Conservation (phyloP, 768 basidiomycete genomes). For the Leccinum uliginosum region DNA sequence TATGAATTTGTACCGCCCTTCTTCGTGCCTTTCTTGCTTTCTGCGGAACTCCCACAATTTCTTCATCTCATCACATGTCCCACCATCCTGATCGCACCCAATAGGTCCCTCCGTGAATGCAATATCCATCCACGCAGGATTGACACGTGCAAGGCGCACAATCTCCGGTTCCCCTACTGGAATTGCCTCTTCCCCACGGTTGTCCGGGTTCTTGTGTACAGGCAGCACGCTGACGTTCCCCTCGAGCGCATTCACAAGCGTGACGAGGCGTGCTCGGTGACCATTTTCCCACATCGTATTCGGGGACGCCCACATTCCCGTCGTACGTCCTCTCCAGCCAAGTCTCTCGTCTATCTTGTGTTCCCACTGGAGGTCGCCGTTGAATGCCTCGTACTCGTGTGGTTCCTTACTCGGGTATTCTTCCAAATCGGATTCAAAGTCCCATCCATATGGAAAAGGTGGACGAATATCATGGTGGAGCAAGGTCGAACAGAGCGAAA, state of each 20-base stretch:
- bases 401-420: not conserved
- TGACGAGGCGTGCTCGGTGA: conserved; percentile 49
- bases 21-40: conserved; percentile 40
- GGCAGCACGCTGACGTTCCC: conserved; percentile 38
- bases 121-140: conserved; percentile 58
- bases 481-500: conserved; percentile 46
- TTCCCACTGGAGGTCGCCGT: conserved; percentile 59
- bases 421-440: conserved; percentile 33
- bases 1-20: conserved; percentile 58
- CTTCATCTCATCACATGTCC: conserved; percentile 40
- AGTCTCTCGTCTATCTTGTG: conserved; percentile 57
- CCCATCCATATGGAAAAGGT: conserved; percentile 45
- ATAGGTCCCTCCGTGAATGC: conserved; percentile 47
- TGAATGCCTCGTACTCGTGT: conserved; percentile 23
- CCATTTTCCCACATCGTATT: conserved; percentile 43
- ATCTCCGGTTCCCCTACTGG: conserved; percentile 34
- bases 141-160: conserved; percentile 38
- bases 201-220: conserved; percentile 17
- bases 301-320: conserved; percentile 49
- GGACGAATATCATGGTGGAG: conserved; percentile 56
- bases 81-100: conserved; percentile 32
- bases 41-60: conserved; percentile 48
- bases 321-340: conserved; percentile 72
- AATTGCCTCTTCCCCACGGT: conserved; percentile 12
- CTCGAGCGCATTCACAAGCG: conserved; percentile 37